A percentile compares a stretch with the other conserved stretches of the same genome.
These are phyloP conservation scores for Reticulascus tulasneorum DNA, from an alignment of 2,329 filamentous ascomycete genomes.

Conservation along the genomic window DNA sequence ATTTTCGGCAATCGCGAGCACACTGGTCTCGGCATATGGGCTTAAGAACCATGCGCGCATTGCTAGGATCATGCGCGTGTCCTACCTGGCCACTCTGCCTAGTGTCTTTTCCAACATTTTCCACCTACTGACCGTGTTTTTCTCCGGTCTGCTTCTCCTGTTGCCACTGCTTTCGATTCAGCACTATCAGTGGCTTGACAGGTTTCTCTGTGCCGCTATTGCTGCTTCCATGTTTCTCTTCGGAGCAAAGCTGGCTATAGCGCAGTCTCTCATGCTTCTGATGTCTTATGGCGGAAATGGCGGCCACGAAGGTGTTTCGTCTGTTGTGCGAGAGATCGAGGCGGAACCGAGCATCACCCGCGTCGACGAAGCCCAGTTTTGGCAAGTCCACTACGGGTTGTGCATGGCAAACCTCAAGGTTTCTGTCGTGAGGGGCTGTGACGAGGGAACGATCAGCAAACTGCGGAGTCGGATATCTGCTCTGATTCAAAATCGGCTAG, in stretches of 20 bases:
- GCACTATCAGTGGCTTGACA: conserved; percentile 81
- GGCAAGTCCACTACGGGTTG: conserved; percentile 96
- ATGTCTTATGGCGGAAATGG: conserved; percentile 68
- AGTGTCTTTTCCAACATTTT: conserved; percentile 90
- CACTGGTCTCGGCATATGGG: conserved; percentile 79
- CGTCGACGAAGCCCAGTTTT: conserved; percentile 90
- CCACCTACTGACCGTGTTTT: conserved; percentile 88
- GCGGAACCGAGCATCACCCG: conserved; percentile 69
- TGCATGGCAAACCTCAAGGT: conserved; percentile 94
- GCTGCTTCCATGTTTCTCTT: conserved; percentile 85
- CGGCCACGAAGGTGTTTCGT: conserved; percentile 51
- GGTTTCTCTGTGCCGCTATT: conserved; percentile 74
- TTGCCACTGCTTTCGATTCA: conserved; percentile 77
- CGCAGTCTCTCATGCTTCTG: conserved; percentile 87
- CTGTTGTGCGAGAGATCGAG: conserved; percentile 81
- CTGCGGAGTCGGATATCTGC: conserved; percentile 72
- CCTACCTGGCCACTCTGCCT: conserved; percentile 76
- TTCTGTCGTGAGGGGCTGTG: conserved; percentile 58
- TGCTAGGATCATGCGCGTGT: conserved; percentile 83
- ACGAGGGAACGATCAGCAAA: conserved; percentile 68
- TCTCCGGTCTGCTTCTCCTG: conserved; percentile 74
- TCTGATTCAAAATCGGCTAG: conserved; percentile 79
- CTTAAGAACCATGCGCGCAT: conserved; percentile 90
- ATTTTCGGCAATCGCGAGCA: conserved; percentile 76
- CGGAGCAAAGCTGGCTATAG: conserved; percentile 76